phyloP scores from a whole-genome alignment of 139 green algal genomes.

The Chlamydomonas schloesseri region DNA sequence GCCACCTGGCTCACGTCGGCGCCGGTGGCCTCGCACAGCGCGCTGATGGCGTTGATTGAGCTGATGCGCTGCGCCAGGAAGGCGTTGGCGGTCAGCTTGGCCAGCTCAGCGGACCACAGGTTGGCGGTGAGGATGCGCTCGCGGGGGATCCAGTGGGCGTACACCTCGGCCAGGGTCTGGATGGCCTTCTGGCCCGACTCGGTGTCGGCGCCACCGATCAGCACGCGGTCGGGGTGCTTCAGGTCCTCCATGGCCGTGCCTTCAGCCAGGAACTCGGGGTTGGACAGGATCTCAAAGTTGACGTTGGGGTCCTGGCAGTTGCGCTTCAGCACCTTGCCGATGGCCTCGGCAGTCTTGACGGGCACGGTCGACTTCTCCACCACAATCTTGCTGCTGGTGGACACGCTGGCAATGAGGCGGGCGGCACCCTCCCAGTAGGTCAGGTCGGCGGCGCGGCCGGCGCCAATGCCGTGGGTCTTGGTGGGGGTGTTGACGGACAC shows the following conservation, averaged over 20 bases:
- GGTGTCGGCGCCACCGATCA: constrained; percentile 93
- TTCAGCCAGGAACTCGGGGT: constrained; percentile 94
- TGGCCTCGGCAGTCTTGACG: constrained; percentile 99
- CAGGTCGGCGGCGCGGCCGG: constrained; percentile 96
- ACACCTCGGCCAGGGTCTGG: constrained; percentile 86
- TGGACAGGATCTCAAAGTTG: constrained; percentile 97
- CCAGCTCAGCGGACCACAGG: constrained; percentile 98
- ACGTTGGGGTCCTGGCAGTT: constrained; percentile 83
- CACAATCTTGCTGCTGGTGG: constrained; percentile 94
- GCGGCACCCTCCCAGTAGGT: constrained; percentile 99
- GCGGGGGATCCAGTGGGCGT: constrained; percentile 95
- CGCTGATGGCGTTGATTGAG: constrained; percentile 99
- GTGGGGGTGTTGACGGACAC: constrained; percentile 99
- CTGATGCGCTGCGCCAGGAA: constrained; percentile 99
- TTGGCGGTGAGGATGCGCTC: constrained; percentile 96
- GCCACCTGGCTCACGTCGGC: constrained; percentile 95
- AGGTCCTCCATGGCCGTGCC: constrained; percentile 92
- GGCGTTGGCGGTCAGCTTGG: constrained; percentile 98
- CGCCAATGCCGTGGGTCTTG: constrained; percentile 96
- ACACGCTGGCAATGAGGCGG: constrained; percentile 91
- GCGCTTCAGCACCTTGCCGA: constrained; percentile 91
- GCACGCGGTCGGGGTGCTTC: constrained; percentile 79
- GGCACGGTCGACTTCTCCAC: constrained; percentile 99
- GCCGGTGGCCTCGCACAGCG: constrained; percentile 96
- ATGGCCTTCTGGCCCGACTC: constrained; percentile 80